phyloP scores from a whole-genome alignment of 169 alveolate species.

The Cryptosporidium ubiquitum region DNA sequence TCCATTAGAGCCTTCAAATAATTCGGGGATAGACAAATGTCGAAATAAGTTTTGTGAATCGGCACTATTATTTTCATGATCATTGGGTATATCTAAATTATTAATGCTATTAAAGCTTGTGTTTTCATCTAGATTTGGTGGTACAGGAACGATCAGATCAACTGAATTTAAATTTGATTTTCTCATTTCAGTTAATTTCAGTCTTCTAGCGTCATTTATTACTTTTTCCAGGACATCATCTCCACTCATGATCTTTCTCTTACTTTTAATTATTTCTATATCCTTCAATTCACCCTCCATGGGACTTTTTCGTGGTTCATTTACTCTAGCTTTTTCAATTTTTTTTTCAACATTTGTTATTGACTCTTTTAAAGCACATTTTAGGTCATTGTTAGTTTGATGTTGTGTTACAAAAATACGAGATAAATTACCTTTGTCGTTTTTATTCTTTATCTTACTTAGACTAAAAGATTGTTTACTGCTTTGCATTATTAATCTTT shows the following conservation, averaged over 20 bases:
- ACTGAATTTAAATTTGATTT: neutral
- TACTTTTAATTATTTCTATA: neutral
- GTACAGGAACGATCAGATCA: slow-evolving; percentile 5
- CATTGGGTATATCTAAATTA: neutral
- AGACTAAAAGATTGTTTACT: neutral
- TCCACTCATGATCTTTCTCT: neutral
- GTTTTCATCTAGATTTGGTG: neutral
- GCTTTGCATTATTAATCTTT: slow-evolving; percentile 24
- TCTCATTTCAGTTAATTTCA: neutral
- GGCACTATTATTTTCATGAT: neutral
- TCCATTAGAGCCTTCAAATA: neutral
- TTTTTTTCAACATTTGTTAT: neutral
- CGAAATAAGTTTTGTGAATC: neutral
- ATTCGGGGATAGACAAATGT: neutral
- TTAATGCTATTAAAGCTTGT: neutral
- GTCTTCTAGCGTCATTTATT: neutral
- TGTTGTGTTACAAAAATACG: neutral
- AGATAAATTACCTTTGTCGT: too few relatives aligned
- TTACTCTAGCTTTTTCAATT: neutral
- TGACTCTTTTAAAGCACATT: slow-evolving; percentile 5
- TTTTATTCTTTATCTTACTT: neutral
- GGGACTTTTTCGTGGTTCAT: neutral
- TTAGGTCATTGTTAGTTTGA: neutral
- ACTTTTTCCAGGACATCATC: neutral
- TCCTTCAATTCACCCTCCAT: neutral